Percentiles rank a stretch among this genome's conserved stretches.
Evolutionary conservation across 805 yeast species (phyloP).

Genomic region (Candida adriatica): DNA sequence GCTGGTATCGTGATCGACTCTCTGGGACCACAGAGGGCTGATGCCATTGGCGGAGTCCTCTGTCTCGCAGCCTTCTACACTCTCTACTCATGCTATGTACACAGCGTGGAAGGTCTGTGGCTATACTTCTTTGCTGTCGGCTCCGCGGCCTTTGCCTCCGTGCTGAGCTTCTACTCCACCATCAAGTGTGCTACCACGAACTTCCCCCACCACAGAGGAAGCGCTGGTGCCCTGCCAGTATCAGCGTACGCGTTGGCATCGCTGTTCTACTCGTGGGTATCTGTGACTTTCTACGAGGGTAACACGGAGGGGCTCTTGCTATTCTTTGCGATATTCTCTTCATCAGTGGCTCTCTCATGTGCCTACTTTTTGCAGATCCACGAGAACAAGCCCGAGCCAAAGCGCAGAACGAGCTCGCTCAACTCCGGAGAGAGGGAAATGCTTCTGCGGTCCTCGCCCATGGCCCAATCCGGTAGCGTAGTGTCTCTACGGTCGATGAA

Average conservation of each 20-base stretch:
- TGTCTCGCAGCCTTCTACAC: slow-evolving; percentile 50
- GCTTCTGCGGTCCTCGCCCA: slow-evolving; percentile 5
- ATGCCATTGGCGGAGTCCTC: slow-evolving; percentile 46
- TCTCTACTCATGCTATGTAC: slow-evolving; percentile 40
- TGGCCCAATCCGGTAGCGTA: slow-evolving; percentile 7
- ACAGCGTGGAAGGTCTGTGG: slow-evolving; percentile 31
- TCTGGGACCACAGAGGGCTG: slow-evolving; percentile 48
- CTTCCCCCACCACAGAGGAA: slow-evolving; percentile 59
- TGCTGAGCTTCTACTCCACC: slow-evolving; percentile 52
- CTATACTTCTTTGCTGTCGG: slow-evolving; percentile 43
- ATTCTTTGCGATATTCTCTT: slow-evolving; percentile 48
- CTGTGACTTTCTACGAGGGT: slow-evolving; percentile 45
- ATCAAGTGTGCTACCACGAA: slow-evolving; percentile 43
- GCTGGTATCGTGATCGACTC: slow-evolving; percentile 65
- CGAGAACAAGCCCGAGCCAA: slow-evolving; percentile 10
- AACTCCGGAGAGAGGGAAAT: slow-evolving; percentile 5
- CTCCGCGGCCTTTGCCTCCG: slow-evolving; percentile 60
- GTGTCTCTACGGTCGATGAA: slow-evolving; percentile 7
- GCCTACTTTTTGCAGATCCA: slow-evolving; percentile 24
- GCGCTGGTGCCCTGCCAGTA: slow-evolving; percentile 26
- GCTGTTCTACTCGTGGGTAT: slow-evolving; percentile 49
- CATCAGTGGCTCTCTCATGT: slow-evolving; percentile 27
- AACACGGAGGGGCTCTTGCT: slow-evolving; percentile 48
- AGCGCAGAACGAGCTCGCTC: slow-evolving; percentile 6
- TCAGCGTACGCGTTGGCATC: slow-evolving; percentile 60